Evolutionary conservation across 1,284 basidiomycete genomes (phyloP), one percentile per base, ranked within the genome.

Genomic region (Coniferiporia weirii): DNA sequence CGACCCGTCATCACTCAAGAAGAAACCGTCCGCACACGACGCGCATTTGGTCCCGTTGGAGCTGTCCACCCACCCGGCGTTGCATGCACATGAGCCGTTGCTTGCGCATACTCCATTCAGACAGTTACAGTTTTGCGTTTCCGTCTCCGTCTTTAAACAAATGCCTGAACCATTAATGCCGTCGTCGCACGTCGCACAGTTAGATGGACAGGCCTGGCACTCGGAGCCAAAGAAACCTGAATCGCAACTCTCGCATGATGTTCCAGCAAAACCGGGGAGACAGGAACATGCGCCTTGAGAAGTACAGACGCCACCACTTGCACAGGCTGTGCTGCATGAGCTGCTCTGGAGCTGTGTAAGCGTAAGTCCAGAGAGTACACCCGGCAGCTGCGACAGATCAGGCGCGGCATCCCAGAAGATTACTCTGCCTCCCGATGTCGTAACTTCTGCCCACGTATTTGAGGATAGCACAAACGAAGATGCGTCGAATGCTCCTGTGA

Each of bases 391-490:
- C 7, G 81, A 72, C 17, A 84, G 67, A 65, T 91, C 89, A n/a
- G 89, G 86, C 48, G 89, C 73, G n/a, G 87, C 84, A 63, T 87
- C 81, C 88, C 88, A 91, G 40, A 91, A 68, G 22, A 91, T 76
- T 32, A 89, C 66, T 22, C 86, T 83, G 51, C 74, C 73, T 43
- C 65, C 69, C 9, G 75, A 75, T 2, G 81, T 69, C 3, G 76
- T 76, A n/a, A 91, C 70, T 1, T 83, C 80, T 13, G 79, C 80
- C 85, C 85, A 90, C 0, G 85, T 75, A 62, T 84, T 83, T n/a
- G 79, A 77, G 0, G 87, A 79, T 17, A 91, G 70, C 2, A 79
- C 77, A 32, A 91, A 65, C 0, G 88, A 86, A 34, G 75, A 76
- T 12, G 79, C 79, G 4, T 74, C 70, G 10, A 89, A 66, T 7